Evolutionary conservation across 805 yeast genomes (phyloP), one percentile per base, ranked within the genome.

Genomic region (Metschnikowia continentalis): DNA sequence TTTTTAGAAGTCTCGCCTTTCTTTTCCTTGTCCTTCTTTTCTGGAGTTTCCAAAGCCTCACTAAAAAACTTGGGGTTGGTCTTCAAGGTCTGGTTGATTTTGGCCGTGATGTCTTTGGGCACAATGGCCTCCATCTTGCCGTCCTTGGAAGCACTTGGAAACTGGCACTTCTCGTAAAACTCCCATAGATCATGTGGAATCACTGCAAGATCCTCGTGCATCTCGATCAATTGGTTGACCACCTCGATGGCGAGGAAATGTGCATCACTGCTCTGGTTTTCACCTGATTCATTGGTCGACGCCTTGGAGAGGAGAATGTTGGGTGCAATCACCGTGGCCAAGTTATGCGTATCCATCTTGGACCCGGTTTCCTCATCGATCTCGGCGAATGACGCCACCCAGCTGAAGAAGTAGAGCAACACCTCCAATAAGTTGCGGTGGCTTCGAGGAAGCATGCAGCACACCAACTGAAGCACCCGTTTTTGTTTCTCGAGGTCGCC

Each of bases 351-450:
- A 65, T 92, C 97, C 99, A 94, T 94, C 71, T 92, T 94, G 3
- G 97, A 90, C 0, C 79, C 79, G 20, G 83, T 81, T 58, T 88
- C 91, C 60, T 90, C 95, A 62, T 90, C 97, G 54, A 91, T 82
- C 59, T 89, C 91, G 1, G 97, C 88, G 70, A 94, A 94, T 2
- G 98, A 88, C 0, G 98, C 90, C 2, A 91, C 92, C 98, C 98
- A 94, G 67, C 84, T 85, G 63, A 94, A 80, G 66, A 94, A 94
- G 52, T 85, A 83, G 32, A 91, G 74, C 39, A 94, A 70, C 2
- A 91, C 96, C 64, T 94, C 98, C 35, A 91, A 75, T 44, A 90
- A 76, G 65, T 90, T 96, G 51, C 99, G 78, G 63, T 91, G 86
- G 19, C 82, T 76, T 54, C 84, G 75, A 1, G 97, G 98, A 33